These are phyloP conservation scores for Tephrocybe sp. DNA, from an alignment of 768 basidiomycete species.

Conservation along the genomic window DNA sequence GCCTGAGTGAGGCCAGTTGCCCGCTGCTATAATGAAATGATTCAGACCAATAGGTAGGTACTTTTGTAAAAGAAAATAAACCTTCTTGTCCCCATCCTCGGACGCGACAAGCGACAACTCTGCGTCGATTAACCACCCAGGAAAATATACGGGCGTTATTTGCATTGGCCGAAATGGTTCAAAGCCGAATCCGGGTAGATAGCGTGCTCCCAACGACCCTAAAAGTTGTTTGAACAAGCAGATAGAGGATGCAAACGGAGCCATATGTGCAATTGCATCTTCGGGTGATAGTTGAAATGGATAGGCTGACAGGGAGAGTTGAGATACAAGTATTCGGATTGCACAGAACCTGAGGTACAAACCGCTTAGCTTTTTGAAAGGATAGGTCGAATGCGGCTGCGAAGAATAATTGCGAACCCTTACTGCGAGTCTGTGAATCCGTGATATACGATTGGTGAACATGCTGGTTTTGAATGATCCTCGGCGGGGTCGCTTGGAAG, in stretches of 20 bases:
- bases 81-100: slow-evolving; percentile 24
- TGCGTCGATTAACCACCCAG: slow-evolving; percentile 59
- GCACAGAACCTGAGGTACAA: background rate
- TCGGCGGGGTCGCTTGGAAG: no score
- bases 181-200: slow-evolving; percentile 35
- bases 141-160: slow-evolving; percentile 56
- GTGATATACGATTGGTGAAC: slow-evolving; percentile 16
- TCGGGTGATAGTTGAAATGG: slow-evolving; percentile 49
- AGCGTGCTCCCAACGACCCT: slow-evolving; percentile 30
- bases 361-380: slow-evolving; percentile 37
- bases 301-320: slow-evolving; percentile 32
- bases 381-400: slow-evolving; percentile 20
- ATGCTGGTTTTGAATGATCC: slow-evolving; percentile 8
- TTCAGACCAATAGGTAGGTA: slow-evolving; percentile 3
- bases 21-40: slow-evolving; percentile 21
- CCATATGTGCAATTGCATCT: slow-evolving; percentile 39
- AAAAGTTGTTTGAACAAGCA: slow-evolving; percentile 21
- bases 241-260: slow-evolving; percentile 26
- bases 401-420: slow-evolving; percentile 8
- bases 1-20: slow-evolving; percentile 35
- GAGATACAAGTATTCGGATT: background rate
- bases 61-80: slow-evolving; percentile 1
- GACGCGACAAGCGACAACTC: slow-evolving; percentile 38
- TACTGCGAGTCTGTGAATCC: slow-evolving; percentile 9
- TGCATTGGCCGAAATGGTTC: slow-evolving; percentile 40